A percentile compares a stretch with the other conserved stretches of the same genome.
Conservation (phyloP, 2,329 filamentous ascomycete species). For the Canariomyces notabilis region DNA sequence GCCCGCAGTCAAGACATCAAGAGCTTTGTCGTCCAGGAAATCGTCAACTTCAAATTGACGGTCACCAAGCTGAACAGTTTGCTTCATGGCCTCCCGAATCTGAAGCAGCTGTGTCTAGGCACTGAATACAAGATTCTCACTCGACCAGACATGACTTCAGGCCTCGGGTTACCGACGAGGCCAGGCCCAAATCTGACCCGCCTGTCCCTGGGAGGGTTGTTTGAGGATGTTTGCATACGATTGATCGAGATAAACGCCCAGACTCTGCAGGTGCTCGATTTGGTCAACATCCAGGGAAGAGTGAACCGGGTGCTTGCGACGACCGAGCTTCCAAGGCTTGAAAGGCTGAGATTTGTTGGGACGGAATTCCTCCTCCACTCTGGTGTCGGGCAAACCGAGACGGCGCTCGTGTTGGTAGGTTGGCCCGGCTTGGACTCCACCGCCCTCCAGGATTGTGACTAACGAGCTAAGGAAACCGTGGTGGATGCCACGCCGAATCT, state of each 20-base stretch:
- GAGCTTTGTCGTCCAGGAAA: conserved; percentile 15
- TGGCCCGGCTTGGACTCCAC: no score
- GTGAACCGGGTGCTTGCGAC: not conserved
- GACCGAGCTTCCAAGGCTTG: conserved; percentile 3
- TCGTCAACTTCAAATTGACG: conserved; percentile 10
- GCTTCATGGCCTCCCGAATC: conserved; percentile 9
- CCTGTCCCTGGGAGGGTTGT: no score
- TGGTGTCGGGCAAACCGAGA: no score
- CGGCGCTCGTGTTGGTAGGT: not conserved
- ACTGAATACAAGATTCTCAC: not conserved
- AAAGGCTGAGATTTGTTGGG: conserved; percentile 2
- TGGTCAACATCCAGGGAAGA: not conserved
- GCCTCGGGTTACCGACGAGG: not conserved
- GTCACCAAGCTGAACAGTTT: conserved; percentile 10
- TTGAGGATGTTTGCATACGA: not conserved
- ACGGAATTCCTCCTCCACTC: no score
- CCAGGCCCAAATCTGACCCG: conserved; percentile 7
- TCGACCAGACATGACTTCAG: not conserved
- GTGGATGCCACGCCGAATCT: conserved; percentile 15
- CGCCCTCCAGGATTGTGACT: not conserved
- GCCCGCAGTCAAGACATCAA: conserved; percentile 12
- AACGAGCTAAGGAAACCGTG: conserved; percentile 5
- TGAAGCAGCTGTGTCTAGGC: conserved; percentile 15
- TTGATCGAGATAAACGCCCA: not conserved
- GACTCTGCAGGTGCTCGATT: conserved; percentile 8